A percentile compares a stretch with the other conserved stretches of the same genome.
phyloP scores from a whole-genome alignment of 2,329 filamentous ascomycete genomes.

The Furcasterigmium furcatum region DNA sequence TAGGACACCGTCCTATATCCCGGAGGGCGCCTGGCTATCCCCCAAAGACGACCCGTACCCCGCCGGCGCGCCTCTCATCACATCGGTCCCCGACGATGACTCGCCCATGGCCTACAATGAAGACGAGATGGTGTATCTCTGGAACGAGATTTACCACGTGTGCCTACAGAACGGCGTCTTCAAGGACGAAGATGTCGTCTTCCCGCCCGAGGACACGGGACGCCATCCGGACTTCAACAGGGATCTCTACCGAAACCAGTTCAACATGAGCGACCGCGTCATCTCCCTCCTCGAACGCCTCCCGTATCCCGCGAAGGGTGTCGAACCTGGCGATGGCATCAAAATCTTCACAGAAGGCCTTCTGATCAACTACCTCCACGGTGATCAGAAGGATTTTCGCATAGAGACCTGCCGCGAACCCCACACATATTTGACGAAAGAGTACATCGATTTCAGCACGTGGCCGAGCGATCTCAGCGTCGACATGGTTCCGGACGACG shows the following conservation, averaged over 20 bases:
- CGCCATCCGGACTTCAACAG: conserved; percentile 2
- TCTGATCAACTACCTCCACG: not conserved
- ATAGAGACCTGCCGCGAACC: not conserved
- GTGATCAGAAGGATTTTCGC: not conserved
- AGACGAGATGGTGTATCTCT: conserved; percentile 6
- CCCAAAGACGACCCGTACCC: not conserved
- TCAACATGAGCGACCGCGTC: not conserved
- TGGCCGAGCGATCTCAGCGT: too few relatives aligned
- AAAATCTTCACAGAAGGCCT: not conserved
- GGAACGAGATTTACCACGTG: conserved; percentile 4
- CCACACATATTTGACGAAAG: not conserved
- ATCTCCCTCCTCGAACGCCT: conserved; percentile 6
- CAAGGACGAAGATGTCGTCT: conserved; percentile 3
- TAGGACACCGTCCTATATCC: too few relatives aligned
- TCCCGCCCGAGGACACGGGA: conserved; percentile 3
- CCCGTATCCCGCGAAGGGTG: not conserved
- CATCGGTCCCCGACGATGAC: not conserved
- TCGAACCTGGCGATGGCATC: not conserved
- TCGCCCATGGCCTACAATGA: not conserved
- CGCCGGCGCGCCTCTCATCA: not conserved
- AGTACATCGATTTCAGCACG: not conserved
- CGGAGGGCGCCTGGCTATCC: not conserved
- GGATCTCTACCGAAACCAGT: not conserved
- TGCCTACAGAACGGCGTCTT: conserved; percentile 3
- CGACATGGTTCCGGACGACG: not conserved